Evolutionary conservation across 2,329 filamentous ascomycete genomes (phyloP).

Genomic region (Colletotrichum simmondsii): DNA sequence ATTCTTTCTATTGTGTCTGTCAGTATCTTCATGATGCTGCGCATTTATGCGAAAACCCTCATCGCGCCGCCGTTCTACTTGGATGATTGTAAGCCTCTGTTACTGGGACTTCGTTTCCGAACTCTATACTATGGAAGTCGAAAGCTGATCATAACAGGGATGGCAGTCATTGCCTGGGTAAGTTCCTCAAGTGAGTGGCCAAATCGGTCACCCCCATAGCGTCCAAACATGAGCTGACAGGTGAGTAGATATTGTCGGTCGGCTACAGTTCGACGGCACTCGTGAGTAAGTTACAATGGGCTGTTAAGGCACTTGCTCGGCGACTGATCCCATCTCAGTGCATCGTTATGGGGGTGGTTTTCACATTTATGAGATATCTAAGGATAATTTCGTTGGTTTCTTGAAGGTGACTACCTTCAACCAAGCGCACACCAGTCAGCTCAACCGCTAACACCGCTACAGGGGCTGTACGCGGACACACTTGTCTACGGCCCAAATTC

Average conservation of each 20-base stretch:
- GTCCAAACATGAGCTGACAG: not conserved
- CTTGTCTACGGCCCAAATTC: constrained; percentile 58
- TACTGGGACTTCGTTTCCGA: rapidly evolving
- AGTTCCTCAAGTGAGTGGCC: not conserved
- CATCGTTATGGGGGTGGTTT: constrained; percentile 47
- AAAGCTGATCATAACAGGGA: not conserved
- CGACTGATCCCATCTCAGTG: constrained; percentile 29
- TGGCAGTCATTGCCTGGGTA: constrained; percentile 24
- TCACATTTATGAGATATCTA: constrained; percentile 46
- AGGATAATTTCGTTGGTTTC: constrained; percentile 43
- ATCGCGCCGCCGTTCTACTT: constrained; percentile 29
- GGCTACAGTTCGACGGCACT: constrained; percentile 41
- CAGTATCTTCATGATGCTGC: constrained; percentile 39
- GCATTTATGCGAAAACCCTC: constrained; percentile 40
- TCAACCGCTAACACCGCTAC: not conserved
- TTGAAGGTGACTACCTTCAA: constrained; percentile 42
- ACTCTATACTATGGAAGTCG: not conserved
- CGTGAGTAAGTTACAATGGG: constrained; percentile 35
- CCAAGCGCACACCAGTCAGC: too few relatives aligned
- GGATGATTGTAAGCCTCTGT: constrained; percentile 41
- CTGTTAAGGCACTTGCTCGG: too few relatives aligned
- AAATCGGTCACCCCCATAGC: rapidly evolving
- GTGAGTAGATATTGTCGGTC: constrained; percentile 40
- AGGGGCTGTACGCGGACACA: constrained; percentile 49
- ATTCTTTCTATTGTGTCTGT: constrained; percentile 41